Conservation (phyloP, 805 yeast genomes). For the Candida ovalis region DNA sequence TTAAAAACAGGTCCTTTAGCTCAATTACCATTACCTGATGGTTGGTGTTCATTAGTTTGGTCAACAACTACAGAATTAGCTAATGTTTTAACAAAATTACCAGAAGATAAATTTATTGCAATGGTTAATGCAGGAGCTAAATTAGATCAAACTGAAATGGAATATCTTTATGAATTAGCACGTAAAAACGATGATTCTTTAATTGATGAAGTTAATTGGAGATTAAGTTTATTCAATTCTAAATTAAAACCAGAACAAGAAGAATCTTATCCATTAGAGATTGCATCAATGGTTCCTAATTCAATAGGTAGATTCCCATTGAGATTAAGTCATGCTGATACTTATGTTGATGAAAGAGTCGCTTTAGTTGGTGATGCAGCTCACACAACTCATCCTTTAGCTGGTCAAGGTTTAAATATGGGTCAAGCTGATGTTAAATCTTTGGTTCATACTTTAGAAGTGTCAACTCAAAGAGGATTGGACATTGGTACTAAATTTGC, state of each 20-base stretch:
- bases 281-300: slow-evolving; percentile 51
- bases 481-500: slow-evolving; percentile 83
- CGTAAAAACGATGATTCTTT: slow-evolving; percentile 40
- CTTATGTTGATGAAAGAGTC: slow-evolving; percentile 76
- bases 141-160: slow-evolving; percentile 72
- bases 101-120: slow-evolving; percentile 59
- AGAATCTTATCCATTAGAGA: slow-evolving; percentile 63
- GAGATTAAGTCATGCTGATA: slow-evolving; percentile 84
- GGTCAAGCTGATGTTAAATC: slow-evolving; percentile 90
- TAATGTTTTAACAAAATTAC: slow-evolving; percentile 51
- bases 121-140: slow-evolving; percentile 84
- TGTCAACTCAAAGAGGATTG: slow-evolving; percentile 69
- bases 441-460: slow-evolving; percentile 64
- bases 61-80: slow-evolving; percentile 77
- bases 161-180: slow-evolving; percentile 54
- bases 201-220: slow-evolving; percentile 69
- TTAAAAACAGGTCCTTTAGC: slow-evolving; percentile 92
- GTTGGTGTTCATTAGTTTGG: slow-evolving; percentile 93
- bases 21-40: slow-evolving; percentile 80
- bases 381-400: slow-evolving; percentile 94
- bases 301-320: slow-evolving; percentile 89
- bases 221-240: slow-evolving; percentile 43
- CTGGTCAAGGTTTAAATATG: slow-evolving; percentile 98
- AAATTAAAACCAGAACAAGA: slow-evolving; percentile 41
- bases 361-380: slow-evolving; percentile 99